Conservation (phyloP, 805 yeast species). For the Wickerhamomyces sydowiorum region DNA sequence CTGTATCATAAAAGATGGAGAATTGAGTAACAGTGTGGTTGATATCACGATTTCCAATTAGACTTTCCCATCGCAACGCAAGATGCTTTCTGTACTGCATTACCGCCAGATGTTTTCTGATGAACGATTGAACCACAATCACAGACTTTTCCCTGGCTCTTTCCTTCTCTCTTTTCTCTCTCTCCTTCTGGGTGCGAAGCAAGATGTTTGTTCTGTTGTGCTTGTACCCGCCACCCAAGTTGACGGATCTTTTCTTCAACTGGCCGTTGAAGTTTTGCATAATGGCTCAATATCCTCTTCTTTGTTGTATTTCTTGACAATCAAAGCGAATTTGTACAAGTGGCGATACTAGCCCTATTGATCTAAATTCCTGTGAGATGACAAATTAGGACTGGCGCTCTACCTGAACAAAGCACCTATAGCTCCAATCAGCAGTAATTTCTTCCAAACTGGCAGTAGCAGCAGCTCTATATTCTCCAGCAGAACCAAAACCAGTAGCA, state of each 20-base stretch:
- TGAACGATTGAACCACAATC: conserved; percentile 40
- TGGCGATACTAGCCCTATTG: too few species aligned
- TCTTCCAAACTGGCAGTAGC: too few species aligned
- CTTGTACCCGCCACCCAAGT: conserved; percentile 43
- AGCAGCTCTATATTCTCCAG: too few species aligned
- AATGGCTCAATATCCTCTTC: too few species aligned
- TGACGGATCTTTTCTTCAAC: conserved; percentile 50
- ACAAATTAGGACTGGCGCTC: too few species aligned
- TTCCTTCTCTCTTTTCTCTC: conserved; percentile 57
- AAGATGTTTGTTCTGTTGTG: conserved; percentile 38
- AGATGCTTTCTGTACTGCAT: conserved; percentile 19
- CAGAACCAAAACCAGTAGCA: too few species aligned
- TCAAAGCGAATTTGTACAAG: too few species aligned
- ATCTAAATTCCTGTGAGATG: too few species aligned
- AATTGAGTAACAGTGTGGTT: conserved; percentile 18
- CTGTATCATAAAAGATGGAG: conserved; percentile 23
- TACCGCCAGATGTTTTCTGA: conserved; percentile 35
- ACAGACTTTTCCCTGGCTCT: conserved; percentile 47
- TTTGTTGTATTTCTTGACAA: too few species aligned
- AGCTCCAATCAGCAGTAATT: too few species aligned
- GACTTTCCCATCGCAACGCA: conserved; percentile 17
- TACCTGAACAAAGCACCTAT: too few species aligned
- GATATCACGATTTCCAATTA: conserved; percentile 6
- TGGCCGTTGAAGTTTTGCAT: conserved; percentile 59
- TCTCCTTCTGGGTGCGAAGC: conserved; percentile 59